phyloP scores from a whole-genome alignment of 306 rosid genomes.

The Trichosanthes truncata region DNA sequence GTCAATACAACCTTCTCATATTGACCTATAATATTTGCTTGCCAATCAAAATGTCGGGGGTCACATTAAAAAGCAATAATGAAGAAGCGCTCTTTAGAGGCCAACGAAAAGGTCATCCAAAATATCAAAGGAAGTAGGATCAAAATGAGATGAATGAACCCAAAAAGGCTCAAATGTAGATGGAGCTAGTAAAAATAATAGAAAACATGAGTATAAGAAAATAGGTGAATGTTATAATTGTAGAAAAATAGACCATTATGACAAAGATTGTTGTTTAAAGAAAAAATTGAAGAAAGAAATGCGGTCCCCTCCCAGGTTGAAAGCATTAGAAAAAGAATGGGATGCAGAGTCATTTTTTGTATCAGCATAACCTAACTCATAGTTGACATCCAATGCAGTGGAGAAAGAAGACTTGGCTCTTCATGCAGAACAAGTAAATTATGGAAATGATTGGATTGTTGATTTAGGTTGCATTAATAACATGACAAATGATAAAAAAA shows the following conservation, averaged over 20 bases:
- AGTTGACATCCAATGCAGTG: not conserved
- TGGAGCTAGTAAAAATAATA: too few relatives aligned
- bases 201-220: too few relatives aligned
- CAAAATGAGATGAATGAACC: too few relatives aligned
- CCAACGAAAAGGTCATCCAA: not conserved
- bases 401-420: too few relatives aligned
- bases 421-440: too few relatives aligned
- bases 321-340: not conserved
- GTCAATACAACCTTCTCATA: not conserved
- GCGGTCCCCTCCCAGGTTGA: not conserved
- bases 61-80: not conserved
- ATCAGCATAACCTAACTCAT: not conserved
- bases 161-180: too few relatives aligned
- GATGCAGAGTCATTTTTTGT: not conserved
- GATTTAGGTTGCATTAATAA: not conserved
- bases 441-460: not conserved
- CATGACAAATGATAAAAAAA: not conserved
- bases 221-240: not conserved
- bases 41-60: not conserved
- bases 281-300: too few relatives aligned
- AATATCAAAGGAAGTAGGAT: not conserved
- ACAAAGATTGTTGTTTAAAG: too few relatives aligned
- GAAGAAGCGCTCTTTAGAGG: not conserved
- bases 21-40: too few relatives aligned
- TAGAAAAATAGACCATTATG: too few relatives aligned